Evolutionary conservation across 768 basidiomycete species (phyloP), one percentile per base, ranked within the genome.

Genomic region (Crucibulum laeve): DNA sequence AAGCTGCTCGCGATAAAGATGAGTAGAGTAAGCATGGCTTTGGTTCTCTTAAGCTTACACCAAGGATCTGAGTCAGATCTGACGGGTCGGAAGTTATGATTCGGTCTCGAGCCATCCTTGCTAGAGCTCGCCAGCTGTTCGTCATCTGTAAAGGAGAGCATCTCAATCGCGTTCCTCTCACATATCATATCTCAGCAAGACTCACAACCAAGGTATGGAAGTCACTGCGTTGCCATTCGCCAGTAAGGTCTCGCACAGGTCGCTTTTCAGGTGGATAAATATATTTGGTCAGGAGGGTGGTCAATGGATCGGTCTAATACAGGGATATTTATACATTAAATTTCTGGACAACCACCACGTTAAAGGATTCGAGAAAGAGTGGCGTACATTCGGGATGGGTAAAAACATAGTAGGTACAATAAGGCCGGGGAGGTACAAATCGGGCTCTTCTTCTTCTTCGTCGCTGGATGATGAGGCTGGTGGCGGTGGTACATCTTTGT

Each of bases 331-430:
- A 58, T 69, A 74, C 65, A 71, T 66, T 61, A 67, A 60, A 64
- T 67, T 56, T 65, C 65, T 69, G 60, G 58, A 71, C 58, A 86
- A 61, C 80, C 77, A 84, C 79, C 80, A 85, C 8, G 73, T 70
- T 35, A 85, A 67, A 46, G 70, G 62, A 61, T 68, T 62, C 36
- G 73, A 76, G 49, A 77, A 63, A 39, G 65, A 65, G 52, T 53
- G 66, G 78, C 86, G 79, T 75, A 91, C 89, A 69, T 89, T 89
- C 40, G 90, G 89, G 33, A 91, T 85, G n/a, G 89, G 89, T 37
- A 91, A 66, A 59, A 91, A 91, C 83, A 91, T 84, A 25, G 80
- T 84, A 25, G 88, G 82, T 22, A 78, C 61, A 25, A 82, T 71
- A 26, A 91, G 76, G 26, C 79, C 79, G 2, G 87, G 86, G 21